Base-by-base conservation (phyloP, 2,329 filamentous ascomycete species). In the Zymoseptoria crescenta region DNA sequence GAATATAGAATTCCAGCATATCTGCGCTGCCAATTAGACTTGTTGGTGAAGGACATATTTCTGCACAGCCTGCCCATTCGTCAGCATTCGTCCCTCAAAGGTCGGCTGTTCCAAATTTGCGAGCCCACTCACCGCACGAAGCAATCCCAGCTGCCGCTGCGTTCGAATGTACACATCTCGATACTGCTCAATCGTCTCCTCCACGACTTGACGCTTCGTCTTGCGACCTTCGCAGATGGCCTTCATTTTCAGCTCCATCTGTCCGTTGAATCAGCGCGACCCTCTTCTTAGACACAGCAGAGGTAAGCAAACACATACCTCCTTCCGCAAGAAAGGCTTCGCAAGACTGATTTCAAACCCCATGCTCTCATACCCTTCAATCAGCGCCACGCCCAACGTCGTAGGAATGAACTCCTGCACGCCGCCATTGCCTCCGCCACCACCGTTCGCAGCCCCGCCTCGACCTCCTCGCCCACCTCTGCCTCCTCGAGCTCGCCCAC, bases 171-270 rank as follows among this genome's bases (percentile, higher is more conserved):
- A 99, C 13, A 96, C 90, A 56, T 86, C 85, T 55, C 87, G 85
- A 73, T 97, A 99, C 77, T 94, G 90, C 61, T 87, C 83, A 58
- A 99, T 79, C 71, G 88, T 96, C 73, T 96, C 87, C 57, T 86
- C 81, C 49, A 99, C 82, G 52, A 99, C 89, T 20, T 84, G 82
- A 56, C 83, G 81, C 69, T 85, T 87, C 35, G 87, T 89, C 64
- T 85, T 88, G 55, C 83, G 85, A 27, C 94, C 94, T 60, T 93
- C 91, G 75, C 94, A 97, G 59, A 99, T 96, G 59, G 89, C 90
- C 72, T 92, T 94, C 93, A 99, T 96, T 73, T 91, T 90, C 62
- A 91, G 77, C 75, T 99, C 94, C 91, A 96, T 96, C 79, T 80
- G 65, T 55, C 20, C 19, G 24, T 24, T 8, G 9, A 29, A 48